These are phyloP conservation scores for Craspedostauros australis DNA, from an alignment of 108 stramenopile species.

Conservation along the genomic window DNA sequence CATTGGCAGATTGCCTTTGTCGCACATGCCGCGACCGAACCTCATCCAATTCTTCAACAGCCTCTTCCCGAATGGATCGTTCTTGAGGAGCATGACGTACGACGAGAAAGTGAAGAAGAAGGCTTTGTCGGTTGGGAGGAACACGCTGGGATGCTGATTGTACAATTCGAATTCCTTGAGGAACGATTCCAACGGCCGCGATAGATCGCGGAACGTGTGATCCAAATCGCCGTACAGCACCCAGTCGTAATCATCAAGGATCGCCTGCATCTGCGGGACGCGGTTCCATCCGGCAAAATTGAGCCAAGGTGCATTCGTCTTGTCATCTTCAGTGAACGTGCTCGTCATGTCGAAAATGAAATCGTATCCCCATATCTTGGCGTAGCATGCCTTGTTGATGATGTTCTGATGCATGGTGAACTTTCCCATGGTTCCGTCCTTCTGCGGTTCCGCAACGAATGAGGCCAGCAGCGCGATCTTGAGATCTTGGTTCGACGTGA, in stretches of 20 bases:
- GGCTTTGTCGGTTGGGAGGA: too few relatives aligned
- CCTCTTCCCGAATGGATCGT: too few relatives aligned
- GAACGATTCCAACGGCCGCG: background rate
- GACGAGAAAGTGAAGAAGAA: too few relatives aligned
- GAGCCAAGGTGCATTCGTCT: background rate
- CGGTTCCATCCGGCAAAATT: constrained; percentile 1
- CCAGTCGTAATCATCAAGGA: constrained; percentile 1
- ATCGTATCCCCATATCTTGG: constrained; percentile 5
- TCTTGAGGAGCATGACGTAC: too few relatives aligned
- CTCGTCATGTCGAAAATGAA: background rate
- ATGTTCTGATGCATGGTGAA: background rate
- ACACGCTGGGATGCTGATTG: too few relatives aligned
- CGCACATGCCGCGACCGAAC: too few relatives aligned
- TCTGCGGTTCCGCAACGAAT: background rate
- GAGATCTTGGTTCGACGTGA: too few relatives aligned
- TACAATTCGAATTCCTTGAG: background rate
- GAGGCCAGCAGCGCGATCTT: too few relatives aligned
- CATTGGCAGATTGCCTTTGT: too few relatives aligned
- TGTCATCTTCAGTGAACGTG: background rate
- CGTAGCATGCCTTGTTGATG: constrained; percentile 7
- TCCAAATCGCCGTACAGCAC: constrained; percentile 4
- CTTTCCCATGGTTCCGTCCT: background rate
- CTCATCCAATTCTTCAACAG: too few relatives aligned
- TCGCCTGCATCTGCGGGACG: background rate
- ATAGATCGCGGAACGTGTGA: background rate